Percentiles rank a stretch among this genome's conserved stretches.
These are phyloP conservation scores for Hemisphaericaspora nanyangensis DNA, from an alignment of 805 yeast species.

Conservation along the genomic window DNA sequence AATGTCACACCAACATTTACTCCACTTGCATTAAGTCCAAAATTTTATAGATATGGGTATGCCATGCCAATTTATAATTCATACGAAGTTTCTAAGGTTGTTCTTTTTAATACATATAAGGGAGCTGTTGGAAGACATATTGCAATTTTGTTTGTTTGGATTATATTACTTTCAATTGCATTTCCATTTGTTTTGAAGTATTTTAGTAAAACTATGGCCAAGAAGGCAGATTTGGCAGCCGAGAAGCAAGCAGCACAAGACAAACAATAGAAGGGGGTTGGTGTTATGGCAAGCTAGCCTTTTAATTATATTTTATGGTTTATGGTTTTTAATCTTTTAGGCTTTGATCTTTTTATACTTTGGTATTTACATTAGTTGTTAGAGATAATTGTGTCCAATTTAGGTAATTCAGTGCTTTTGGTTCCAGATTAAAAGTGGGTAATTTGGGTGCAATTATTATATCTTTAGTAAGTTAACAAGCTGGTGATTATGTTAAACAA, in stretches of 20 bases:
- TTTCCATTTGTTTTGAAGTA: conserved; percentile 44
- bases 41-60: conserved; percentile 62
- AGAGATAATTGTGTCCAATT: too few species aligned
- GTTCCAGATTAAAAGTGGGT: too few species aligned
- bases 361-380: too few species aligned
- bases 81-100: conserved; percentile 55
- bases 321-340: neutral
- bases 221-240: conserved; percentile 21
- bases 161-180: conserved; percentile 42
- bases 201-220: conserved; percentile 34
- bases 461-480: too few species aligned
- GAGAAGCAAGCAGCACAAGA: conserved; percentile 5
- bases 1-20: conserved; percentile 69
- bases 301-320: too few species aligned
- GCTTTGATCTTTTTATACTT: neutral
- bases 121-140: conserved; percentile 56
- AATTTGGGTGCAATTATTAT: too few species aligned
- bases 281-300: too few species aligned
- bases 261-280: neutral
- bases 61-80: conserved; percentile 69
- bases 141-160: conserved; percentile 61
- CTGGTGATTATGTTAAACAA: too few species aligned
- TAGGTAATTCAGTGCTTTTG: too few species aligned
- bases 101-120: conserved; percentile 54
- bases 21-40: conserved; percentile 55